Percentiles rank a stretch among this genome's conserved stretches.
Conservation (phyloP, 2,329 filamentous ascomycete genomes). For the Aspergillus awamori region DNA sequence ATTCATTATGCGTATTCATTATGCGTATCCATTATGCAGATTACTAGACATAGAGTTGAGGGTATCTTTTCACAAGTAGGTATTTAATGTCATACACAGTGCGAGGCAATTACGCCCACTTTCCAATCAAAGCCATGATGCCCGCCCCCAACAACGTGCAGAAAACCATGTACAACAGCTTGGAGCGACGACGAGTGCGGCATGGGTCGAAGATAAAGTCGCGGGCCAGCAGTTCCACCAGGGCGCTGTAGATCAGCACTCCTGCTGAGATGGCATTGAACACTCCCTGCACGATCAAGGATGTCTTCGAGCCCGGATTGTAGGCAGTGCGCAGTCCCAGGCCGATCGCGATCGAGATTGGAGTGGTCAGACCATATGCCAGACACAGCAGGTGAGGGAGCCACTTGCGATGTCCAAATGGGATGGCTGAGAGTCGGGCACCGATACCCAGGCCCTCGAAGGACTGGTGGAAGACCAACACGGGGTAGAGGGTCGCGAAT, state of each 20-base stretch:
- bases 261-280: conserved; percentile 6
- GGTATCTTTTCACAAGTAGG: too few species aligned
- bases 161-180: conserved; percentile 48
- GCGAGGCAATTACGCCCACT: conserved; percentile 48
- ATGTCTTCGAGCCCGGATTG: conserved; percentile 4
- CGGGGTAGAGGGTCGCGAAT: conserved; percentile 61
- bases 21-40: too few species aligned
- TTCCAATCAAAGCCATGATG: conserved; percentile 55
- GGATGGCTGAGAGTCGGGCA: conserved; percentile 61
- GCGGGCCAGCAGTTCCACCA: conserved; percentile 6
- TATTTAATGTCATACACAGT: background rate
- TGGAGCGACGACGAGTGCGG: conserved; percentile 1
- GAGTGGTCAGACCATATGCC: conserved; percentile 5
- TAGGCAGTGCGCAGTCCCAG: conserved; percentile 1
- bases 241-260: background rate
- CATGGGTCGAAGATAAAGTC: conserved; percentile 8
- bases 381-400: conserved; percentile 3
- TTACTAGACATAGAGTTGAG: too few species aligned
- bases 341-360: conserved; percentile 6
- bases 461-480: conserved; percentile 65
- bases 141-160: conserved; percentile 46
- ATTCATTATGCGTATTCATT: too few species aligned
- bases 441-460: conserved; percentile 67
- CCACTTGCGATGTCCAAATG: conserved; percentile 40
- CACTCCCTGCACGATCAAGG: conserved; percentile 4